These are phyloP conservation scores for Rhizopus stolonifer DNA, from an alignment of 371 early-diverging fungal species.

Conservation along the genomic window DNA sequence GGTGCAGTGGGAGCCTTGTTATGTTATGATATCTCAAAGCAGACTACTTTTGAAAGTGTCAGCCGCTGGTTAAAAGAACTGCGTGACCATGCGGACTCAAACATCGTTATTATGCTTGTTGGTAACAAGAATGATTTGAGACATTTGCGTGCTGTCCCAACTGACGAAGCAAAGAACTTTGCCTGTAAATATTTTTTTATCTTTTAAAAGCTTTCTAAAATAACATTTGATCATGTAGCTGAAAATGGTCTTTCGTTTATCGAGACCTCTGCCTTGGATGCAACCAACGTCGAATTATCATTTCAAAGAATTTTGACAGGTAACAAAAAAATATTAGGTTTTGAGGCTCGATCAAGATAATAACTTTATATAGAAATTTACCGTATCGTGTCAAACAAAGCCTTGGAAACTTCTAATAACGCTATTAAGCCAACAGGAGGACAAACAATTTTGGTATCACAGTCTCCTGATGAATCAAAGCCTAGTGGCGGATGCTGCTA, in stretches of 20 bases:
- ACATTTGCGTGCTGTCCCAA: constrained; percentile 86
- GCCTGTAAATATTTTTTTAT: constrained; percentile 39
- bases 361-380: constrained; percentile 70
- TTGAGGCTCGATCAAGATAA: not conserved
- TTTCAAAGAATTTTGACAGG: constrained; percentile 27
- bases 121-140: constrained; percentile 98
- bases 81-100: constrained; percentile 92
- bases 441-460: constrained; percentile 73
- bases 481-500: constrained; percentile 78
- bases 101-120: constrained; percentile 97
- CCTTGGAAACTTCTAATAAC: constrained; percentile 73
- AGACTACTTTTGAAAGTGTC: constrained; percentile 92
- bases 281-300: constrained; percentile 80
- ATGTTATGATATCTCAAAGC: constrained; percentile 99
- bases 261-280: constrained; percentile 90
- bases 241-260: constrained; percentile 87
- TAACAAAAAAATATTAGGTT: constrained; percentile 6
- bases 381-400: constrained; percentile 90
- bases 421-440: constrained; percentile 73
- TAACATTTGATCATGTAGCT: too few relatives aligned
- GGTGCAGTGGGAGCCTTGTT: constrained; percentile 99
- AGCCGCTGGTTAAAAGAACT: constrained; percentile 96
- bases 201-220: too few relatives aligned
- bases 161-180: constrained; percentile 90
- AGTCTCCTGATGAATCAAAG: constrained; percentile 63